phyloP scores from a whole-genome alignment of 768 basidiomycete genomes.

The Panaeolus papilionaceus region DNA sequence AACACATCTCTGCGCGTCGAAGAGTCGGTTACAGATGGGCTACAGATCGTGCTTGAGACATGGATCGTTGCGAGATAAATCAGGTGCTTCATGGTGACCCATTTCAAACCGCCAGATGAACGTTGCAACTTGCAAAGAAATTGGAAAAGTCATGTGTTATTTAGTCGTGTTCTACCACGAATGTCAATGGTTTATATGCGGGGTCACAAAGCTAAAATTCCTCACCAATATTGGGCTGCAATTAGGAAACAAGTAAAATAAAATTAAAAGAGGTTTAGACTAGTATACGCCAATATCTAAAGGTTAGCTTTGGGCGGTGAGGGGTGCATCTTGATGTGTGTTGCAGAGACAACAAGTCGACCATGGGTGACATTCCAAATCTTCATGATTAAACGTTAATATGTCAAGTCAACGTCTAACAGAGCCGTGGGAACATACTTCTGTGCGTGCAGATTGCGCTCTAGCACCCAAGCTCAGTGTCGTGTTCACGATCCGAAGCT shows the following conservation, averaged over 20 bases:
- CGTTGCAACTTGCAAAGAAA: too few species aligned
- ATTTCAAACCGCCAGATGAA: too few species aligned
- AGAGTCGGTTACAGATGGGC: too few species aligned
- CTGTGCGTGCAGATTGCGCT: slow-evolving; percentile 52
- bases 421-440: slow-evolving; percentile 38
- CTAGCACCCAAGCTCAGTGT: slow-evolving; percentile 57
- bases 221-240: background rate
- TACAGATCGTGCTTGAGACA: too few species aligned
- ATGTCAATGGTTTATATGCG: too few species aligned
- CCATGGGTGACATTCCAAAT: slow-evolving; percentile 61
- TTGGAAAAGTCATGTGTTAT: too few species aligned
- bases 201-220: background rate
- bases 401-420: background rate
- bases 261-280: background rate
- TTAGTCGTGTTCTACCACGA: too few species aligned
- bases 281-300: background rate
- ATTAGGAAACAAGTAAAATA: background rate
- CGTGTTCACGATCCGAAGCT: slow-evolving; percentile 56
- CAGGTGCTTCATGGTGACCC: too few species aligned
- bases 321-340: slow-evolving; percentile 61
- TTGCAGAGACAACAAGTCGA: slow-evolving; percentile 58
- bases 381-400: slow-evolving; percentile 32
- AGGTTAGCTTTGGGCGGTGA: slow-evolving; percentile 32
- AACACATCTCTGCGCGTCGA: too few species aligned
- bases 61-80: too few species aligned